Evolutionary conservation across 2,329 filamentous ascomycete genomes (phyloP).

Genomic region (Phaeophleospora eucalypticola): DNA sequence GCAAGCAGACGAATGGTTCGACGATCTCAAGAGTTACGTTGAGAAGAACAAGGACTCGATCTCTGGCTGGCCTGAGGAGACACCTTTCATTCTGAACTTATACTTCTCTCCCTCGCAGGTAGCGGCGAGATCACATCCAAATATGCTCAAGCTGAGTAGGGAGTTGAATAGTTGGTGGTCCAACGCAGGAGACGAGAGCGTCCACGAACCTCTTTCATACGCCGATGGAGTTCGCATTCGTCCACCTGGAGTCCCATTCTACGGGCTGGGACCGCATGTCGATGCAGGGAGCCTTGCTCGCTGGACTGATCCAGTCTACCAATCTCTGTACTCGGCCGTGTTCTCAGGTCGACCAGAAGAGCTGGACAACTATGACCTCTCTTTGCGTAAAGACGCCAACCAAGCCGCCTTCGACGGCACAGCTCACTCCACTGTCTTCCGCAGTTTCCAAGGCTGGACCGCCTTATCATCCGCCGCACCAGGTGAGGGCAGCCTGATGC

Average conservation of each 20-base stretch:
- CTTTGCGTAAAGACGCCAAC: constrained; percentile 6
- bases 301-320: constrained; percentile 9
- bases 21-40: constrained; percentile 7
- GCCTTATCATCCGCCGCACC: constrained; percentile 9
- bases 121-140: constrained; percentile 8
- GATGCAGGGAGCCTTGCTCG: constrained; percentile 9
- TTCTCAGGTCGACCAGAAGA: constrained; percentile 10
- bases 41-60: constrained; percentile 5
- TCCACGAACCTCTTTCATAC: constrained; percentile 7
- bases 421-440: constrained; percentile 11
- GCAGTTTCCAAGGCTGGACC: constrained; percentile 11
- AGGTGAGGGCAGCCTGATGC: constrained; percentile 10
- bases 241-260: constrained; percentile 9
- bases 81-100: constrained; percentile 11
- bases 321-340: constrained; percentile 1
- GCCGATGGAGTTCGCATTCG: constrained; percentile 9
- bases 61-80: constrained; percentile 10
- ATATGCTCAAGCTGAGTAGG: constrained; percentile 6
- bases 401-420: constrained; percentile 10
- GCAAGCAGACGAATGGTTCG: constrained; percentile 8
- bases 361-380: constrained; percentile 11
- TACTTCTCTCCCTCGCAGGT: constrained; percentile 12
- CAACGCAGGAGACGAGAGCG: not conserved
- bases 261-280: constrained; percentile 9
- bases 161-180: constrained; percentile 12